phyloP scores from a whole-genome alignment of 352 stramenopile genomes.

The Phytophthora crassamura region DNA sequence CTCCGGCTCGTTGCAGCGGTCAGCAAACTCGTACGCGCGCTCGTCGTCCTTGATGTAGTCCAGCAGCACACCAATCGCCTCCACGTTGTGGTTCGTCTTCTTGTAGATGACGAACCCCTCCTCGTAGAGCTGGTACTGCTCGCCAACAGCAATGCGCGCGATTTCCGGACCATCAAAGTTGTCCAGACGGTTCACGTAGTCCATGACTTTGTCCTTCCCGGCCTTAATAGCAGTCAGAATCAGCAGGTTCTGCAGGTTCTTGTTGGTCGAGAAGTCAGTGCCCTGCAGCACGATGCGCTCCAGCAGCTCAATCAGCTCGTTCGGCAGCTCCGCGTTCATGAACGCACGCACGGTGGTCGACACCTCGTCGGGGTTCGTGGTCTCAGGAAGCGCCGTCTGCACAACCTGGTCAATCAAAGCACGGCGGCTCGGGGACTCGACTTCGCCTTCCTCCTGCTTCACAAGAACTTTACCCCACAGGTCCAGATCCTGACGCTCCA shows the following conservation, averaged over 20 bases:
- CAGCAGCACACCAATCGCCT: constrained; percentile 93
- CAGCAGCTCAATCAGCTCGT: constrained; percentile 99
- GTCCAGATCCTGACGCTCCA: constrained; percentile 98
- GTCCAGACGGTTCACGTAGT: constrained; percentile 99
- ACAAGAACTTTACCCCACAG: constrained; percentile 98
- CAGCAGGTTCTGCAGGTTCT: constrained; percentile 99
- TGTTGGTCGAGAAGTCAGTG: constrained; percentile 99
- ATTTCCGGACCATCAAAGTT: constrained; percentile 99
- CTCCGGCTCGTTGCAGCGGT: constrained; percentile 97
- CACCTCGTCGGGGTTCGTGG: constrained; percentile 98
- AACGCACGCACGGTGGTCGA: constrained; percentile 99
- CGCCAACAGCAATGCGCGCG: constrained; percentile 97
- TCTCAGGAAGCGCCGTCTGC: constrained; percentile 99
- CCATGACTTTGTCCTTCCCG: constrained; percentile 98
- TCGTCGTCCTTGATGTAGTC: constrained; percentile 98
- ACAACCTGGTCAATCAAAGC: constrained; percentile 99
- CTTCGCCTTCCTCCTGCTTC: constrained; percentile 92
- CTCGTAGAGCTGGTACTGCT: constrained; percentile 99
- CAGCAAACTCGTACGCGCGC: constrained; percentile 98
- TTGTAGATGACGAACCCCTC: constrained; percentile 99
- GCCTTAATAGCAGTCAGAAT: constrained; percentile 99
- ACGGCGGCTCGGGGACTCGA: constrained; percentile 92
- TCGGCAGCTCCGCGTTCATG: constrained; percentile 99
- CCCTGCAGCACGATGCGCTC: constrained; percentile 99
- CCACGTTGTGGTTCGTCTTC: constrained; percentile 98